Evolutionary conservation across 2,329 filamentous ascomycete genomes (phyloP), one percentile per base, ranked within the genome.

Genomic region (Fusarium burgessii): DNA sequence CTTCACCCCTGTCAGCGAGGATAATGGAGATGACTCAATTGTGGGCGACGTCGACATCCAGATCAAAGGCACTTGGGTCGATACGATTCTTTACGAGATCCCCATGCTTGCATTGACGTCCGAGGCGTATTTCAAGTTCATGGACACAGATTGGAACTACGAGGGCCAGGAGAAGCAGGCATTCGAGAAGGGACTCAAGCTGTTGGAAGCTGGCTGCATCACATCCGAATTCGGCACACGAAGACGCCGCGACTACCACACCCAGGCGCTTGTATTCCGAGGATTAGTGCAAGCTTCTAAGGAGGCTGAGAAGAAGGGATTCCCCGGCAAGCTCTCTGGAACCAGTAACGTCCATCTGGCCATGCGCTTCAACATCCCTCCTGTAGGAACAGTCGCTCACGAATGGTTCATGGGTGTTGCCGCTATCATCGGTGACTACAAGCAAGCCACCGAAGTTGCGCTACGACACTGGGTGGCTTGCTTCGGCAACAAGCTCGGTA

Each of bases 401-500:
- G 96, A 99, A 82, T 99, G 96, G 96, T 98, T 98, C 84, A 99
- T 99, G 96, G 95, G 94, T 43, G 95, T 97, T 69, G 96, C 96
- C 2, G 95, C 96, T 41, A 94, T 98, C 74, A 93, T 92, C 7
- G 88, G 93, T 69, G 89, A 98, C 81, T 99, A 99, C 78, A 88
- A 90, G 74, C 86, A 88, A 68, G 95, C 96, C 6, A 97, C 95
- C 40, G 94, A 97, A 79, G 87, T 91, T 70, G 95, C 94, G 0
- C 84, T 99, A 73, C 87, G 90, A 62, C 94, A 97, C 79, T 99
- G 96, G 96, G 89, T 97, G 36, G 90, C 91, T 56, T 97, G 93
- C 67, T 99, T 98, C 78, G 96, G 96, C 7, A 90, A 87, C 38
- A 91, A 95, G 36, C 87, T 98, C 35, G 90, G 92, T 9, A 95